Percentiles rank a stretch among this genome's conserved stretches.
These are phyloP conservation scores for Aspergillus leporis DNA, from an alignment of 495 filamentous ascomycete genomes.

Conservation along the genomic window DNA sequence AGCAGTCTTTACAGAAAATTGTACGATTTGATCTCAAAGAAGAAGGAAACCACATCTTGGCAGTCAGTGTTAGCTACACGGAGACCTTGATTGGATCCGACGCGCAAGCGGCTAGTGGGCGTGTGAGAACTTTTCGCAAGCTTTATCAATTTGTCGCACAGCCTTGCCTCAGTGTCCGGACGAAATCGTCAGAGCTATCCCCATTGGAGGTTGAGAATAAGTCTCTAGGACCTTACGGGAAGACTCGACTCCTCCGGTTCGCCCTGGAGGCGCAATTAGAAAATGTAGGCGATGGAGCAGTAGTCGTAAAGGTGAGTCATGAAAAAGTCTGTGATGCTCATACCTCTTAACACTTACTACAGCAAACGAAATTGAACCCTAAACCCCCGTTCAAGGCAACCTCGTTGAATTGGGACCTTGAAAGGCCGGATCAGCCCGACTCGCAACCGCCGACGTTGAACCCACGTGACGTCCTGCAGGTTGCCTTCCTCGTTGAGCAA, in stretches of 20 bases:
- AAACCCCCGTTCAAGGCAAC: slow-evolving; percentile 57
- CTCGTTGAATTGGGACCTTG: slow-evolving; percentile 60
- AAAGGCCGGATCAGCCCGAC: slow-evolving; percentile 26
- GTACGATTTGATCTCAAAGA: slow-evolving; percentile 87
- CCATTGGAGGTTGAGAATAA: slow-evolving; percentile 46
- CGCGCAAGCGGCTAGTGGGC: slow-evolving; percentile 61
- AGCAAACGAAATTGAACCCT: slow-evolving; percentile 54
- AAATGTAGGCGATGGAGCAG: slow-evolving; percentile 68
- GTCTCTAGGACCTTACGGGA: slow-evolving; percentile 46
- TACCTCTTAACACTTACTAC: slow-evolving; percentile 8
- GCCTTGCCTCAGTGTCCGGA: slow-evolving; percentile 83
- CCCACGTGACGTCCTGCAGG: slow-evolving; percentile 85
- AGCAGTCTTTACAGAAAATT: slow-evolving; percentile 78
- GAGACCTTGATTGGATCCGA: slow-evolving; percentile 56
- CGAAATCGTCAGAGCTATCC: slow-evolving; percentile 71
- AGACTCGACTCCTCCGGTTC: slow-evolving; percentile 45
- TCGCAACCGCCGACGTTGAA: slow-evolving; percentile 64
- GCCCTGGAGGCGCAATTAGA: slow-evolving; percentile 92
- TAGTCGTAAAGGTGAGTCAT: slow-evolving; percentile 42
- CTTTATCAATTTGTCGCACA: slow-evolving; percentile 96
- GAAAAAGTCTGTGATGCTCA: not conserved
- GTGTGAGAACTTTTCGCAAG: slow-evolving; percentile 87
- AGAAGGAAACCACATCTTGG: slow-evolving; percentile 88
- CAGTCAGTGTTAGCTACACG: slow-evolving; percentile 92
- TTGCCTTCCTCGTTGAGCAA: slow-evolving; percentile 84